Conservation (phyloP, 768 basidiomycete genomes). For the Lactarius trivialis region DNA sequence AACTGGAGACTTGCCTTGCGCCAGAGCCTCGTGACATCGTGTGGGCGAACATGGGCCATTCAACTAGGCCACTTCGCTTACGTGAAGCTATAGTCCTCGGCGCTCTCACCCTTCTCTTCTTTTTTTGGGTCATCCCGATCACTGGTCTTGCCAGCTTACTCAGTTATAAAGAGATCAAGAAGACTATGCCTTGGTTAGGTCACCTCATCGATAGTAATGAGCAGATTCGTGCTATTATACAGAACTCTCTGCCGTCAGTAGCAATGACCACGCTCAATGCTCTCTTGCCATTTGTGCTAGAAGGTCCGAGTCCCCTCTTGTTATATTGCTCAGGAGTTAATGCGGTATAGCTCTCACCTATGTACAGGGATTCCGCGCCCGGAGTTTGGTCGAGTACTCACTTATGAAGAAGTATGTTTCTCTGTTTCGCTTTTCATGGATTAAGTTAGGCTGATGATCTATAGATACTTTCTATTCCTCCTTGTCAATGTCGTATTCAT, state of each 20-base stretch:
- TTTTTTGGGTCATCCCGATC: conserved; percentile 92
- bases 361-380: conserved; percentile 81
- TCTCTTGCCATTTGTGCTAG: conserved; percentile 78
- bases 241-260: conserved; percentile 88
- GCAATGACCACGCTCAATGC: conserved; percentile 91
- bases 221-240: conserved; percentile 78
- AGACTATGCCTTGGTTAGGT: conserved; percentile 82
- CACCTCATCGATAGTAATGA: conserved; percentile 76
- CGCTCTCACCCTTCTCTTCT: conserved; percentile 66
- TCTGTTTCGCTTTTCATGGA: conserved; percentile 12
- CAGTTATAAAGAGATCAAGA: conserved; percentile 91
- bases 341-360: conserved; percentile 58
- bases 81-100: conserved; percentile 68
- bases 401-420: conserved; percentile 76
- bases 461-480: conserved; percentile 89
- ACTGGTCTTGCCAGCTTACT: conserved; percentile 79
- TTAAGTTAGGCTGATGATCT: background rate
- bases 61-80: conserved; percentile 47
- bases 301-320: conserved; percentile 44
- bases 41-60: conserved; percentile 83
- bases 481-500: conserved; percentile 91
- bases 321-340: conserved; percentile 3
- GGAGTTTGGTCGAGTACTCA: conserved; percentile 92
- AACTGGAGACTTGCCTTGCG: conserved; percentile 65
- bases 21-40: conserved; percentile 95